Evolutionary conservation across 305 asterid genomes (phyloP).

Genomic region (Nicotiana rustica): DNA sequence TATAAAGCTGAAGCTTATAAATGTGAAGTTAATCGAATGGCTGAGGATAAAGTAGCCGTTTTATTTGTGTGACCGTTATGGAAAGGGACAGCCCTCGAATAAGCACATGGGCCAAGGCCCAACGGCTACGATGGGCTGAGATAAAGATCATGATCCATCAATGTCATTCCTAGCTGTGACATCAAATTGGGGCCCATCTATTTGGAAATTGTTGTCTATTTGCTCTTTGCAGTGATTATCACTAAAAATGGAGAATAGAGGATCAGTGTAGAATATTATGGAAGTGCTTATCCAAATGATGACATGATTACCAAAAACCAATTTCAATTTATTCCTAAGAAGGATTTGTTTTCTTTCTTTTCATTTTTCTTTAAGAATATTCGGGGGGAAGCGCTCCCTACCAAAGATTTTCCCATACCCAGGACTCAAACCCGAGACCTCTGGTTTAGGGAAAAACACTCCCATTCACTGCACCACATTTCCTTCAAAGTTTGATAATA

Average conservation of each 20-base stretch:
- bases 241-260: background rate
- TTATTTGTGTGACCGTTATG: constrained; percentile 48
- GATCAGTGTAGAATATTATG: constrained; percentile 27
- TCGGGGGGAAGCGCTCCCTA: too few species aligned
- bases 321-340: background rate
- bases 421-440: too few species aligned
- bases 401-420: too few species aligned
- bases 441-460: too few species aligned
- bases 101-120: constrained; percentile 38
- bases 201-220: background rate
- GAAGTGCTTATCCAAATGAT: background rate
- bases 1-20: too few species aligned
- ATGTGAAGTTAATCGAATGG: background rate
- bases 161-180: constrained; percentile 39
- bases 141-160: constrained; percentile 16
- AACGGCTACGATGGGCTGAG: constrained; percentile 46
- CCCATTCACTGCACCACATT: too few species aligned
- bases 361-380: background rate
- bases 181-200: constrained; percentile 37
- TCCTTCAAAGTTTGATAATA: too few species aligned
- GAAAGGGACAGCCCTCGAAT: constrained; percentile 46
- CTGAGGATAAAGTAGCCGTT: constrained; percentile 44
- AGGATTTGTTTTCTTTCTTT: background rate
- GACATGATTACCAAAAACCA: background rate
- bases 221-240: background rate